Evolutionary conservation across 176 grass and related monocot species (phyloP).

Genomic region (Ensete ventricosum): DNA sequence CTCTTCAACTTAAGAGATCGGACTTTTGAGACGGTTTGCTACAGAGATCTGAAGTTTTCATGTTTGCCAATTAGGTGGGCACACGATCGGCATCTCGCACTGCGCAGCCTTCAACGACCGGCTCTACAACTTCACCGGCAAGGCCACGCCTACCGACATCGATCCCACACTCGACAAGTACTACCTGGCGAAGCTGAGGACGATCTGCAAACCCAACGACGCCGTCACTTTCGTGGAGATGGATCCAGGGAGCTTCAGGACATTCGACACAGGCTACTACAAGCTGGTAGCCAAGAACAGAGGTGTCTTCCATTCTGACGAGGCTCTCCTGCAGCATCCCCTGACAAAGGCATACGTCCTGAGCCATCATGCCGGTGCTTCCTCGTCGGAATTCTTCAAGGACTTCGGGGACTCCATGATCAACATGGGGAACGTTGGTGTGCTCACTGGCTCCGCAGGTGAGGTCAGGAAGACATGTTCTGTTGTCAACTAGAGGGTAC

Average conservation of each 20-base stretch:
- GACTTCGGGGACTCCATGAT: conserved; percentile 62
- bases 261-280: conserved; percentile 68
- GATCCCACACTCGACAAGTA: conserved; percentile 33
- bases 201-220: conserved; percentile 44
- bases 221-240: conserved; percentile 68
- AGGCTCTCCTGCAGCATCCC: conserved; percentile 43
- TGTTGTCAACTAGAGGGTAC: conserved; percentile 25
- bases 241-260: conserved; percentile 77
- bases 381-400: conserved; percentile 40
- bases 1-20: neutral
- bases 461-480: conserved; percentile 69
- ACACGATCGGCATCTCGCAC: conserved; percentile 75
- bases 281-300: conserved; percentile 41
- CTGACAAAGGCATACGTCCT: conserved; percentile 54
- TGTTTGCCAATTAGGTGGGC: conserved; percentile 27
- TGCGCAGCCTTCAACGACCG: conserved; percentile 52
- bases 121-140: conserved; percentile 78
- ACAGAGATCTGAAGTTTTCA: neutral
- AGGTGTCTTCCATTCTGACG: conserved; percentile 79
- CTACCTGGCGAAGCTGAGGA: conserved; percentile 17
- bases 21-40: neutral
- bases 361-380: conserved; percentile 47
- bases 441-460: conserved; percentile 45
- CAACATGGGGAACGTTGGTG: conserved; percentile 43
- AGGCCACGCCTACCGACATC: conserved; percentile 37